Evolutionary conservation across 495 filamentous ascomycete species (phyloP).

Genomic region (Chlorociboria aeruginascens): DNA sequence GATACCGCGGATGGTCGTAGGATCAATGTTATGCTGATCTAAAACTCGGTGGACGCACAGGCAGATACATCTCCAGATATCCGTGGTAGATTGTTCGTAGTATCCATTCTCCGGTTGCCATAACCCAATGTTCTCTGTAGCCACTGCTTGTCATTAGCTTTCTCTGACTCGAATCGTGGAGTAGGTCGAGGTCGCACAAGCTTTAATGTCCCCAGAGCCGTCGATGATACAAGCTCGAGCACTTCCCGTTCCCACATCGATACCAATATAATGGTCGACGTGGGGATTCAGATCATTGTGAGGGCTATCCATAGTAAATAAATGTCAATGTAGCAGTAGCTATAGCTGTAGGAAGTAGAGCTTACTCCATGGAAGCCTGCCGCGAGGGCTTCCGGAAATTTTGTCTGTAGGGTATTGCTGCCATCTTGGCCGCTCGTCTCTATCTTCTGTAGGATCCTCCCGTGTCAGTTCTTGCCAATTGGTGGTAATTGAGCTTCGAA

Average conservation of each 20-base stretch:
- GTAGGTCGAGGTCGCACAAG: slow-evolving; percentile 20
- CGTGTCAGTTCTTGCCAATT: no score
- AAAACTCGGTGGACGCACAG: slow-evolving; percentile 66
- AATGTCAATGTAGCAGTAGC: not conserved
- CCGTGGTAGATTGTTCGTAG: slow-evolving; percentile 96
- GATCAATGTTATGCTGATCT: slow-evolving; percentile 63
- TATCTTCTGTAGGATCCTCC: no score
- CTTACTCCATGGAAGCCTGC: slow-evolving; percentile 18
- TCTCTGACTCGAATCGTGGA: not conserved
- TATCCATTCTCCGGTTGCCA: slow-evolving; percentile 89
- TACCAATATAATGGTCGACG: slow-evolving; percentile 62
- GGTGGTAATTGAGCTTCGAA: no score
- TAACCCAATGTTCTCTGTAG: slow-evolving; percentile 80
- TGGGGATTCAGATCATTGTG: slow-evolving; percentile 19
- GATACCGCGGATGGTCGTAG: slow-evolving; percentile 64
- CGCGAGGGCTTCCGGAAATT: slow-evolving; percentile 15
- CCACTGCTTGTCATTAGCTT: slow-evolving; percentile 29
- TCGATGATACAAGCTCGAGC: slow-evolving; percentile 92
- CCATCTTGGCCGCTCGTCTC: no score
- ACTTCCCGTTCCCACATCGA: slow-evolving; percentile 93
- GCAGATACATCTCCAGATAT: slow-evolving; percentile 92
- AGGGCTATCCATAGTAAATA: slow-evolving; percentile 6
- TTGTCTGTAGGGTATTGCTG: slow-evolving; percentile 13
- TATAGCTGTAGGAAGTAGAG: not conserved
- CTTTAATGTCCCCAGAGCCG: slow-evolving; percentile 81